phyloP scores from a whole-genome alignment of 208 protist species.

The Angomonas deanei region DNA sequence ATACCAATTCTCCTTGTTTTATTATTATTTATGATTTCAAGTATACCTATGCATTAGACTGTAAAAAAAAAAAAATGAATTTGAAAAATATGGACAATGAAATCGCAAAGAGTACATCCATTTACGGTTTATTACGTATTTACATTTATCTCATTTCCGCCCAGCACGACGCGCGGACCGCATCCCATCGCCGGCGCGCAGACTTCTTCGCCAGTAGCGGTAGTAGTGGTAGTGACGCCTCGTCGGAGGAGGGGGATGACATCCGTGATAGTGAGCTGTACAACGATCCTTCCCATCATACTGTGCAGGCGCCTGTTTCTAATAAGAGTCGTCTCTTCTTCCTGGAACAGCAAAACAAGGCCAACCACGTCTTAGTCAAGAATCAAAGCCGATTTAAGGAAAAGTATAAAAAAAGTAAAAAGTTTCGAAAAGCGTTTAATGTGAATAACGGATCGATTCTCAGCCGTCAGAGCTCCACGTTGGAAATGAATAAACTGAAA shows the following conservation, averaged over 20 bases:
- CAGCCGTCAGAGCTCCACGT: neutral
- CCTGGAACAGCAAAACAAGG: neutral
- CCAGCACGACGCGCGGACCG: neutral
- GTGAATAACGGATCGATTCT: no score
- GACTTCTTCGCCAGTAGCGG: neutral
- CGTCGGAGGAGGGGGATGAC: neutral
- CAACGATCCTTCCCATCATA: neutral
- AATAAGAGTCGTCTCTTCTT: neutral
- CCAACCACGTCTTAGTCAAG: neutral
- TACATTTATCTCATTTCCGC: neutral
- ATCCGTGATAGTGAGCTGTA: neutral
- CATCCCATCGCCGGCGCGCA: neutral
- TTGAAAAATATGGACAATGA: neutral
- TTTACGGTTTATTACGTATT: neutral
- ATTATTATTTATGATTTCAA: no score
- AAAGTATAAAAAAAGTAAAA: conserved; percentile 1
- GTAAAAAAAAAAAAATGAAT: neutral
- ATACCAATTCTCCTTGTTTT: no score
- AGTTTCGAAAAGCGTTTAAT: neutral
- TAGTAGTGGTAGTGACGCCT: neutral
- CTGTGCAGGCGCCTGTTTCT: neutral
- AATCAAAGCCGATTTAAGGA: neutral
- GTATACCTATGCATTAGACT: no score
- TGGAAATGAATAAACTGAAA: neutral
- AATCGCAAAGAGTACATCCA: neutral